Conservation (phyloP, 2,329 filamentous ascomycete species). For the Exophiala xenobiotica region DNA sequence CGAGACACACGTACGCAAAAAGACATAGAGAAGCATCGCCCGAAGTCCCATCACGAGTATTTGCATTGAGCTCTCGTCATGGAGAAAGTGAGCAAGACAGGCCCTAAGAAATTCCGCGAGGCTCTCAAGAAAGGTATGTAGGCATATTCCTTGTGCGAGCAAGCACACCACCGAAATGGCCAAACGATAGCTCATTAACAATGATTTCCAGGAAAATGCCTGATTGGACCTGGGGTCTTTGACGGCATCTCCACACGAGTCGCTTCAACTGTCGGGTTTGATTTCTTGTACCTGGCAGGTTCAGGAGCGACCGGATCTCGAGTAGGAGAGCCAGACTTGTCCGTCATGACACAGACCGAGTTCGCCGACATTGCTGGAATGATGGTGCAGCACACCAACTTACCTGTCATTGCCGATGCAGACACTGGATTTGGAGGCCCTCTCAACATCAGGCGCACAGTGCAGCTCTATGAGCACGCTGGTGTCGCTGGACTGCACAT, state of each 20-base stretch:
- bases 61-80: too few species aligned
- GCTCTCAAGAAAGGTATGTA: not conserved
- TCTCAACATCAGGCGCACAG: slow-evolving; percentile 48
- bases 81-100: not conserved
- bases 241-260: not conserved
- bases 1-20: too few species aligned
- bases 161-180: too few species aligned
- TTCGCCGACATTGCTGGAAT: slow-evolving; percentile 33
- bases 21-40: too few species aligned
- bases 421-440: slow-evolving; percentile 51
- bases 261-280: not conserved
- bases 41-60: too few species aligned
- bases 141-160: not conserved
- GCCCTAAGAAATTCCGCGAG: not conserved
- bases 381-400: slow-evolving; percentile 50
- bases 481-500: slow-evolving; percentile 43
- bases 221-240: not conserved
- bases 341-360: not conserved
- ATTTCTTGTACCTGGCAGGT: not conserved
- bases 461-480: slow-evolving; percentile 45
- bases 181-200: too few species aligned
- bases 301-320: not conserved
- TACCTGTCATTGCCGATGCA: slow-evolving; percentile 48
- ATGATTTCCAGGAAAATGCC: not conserved
- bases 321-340: not conserved